A percentile compares a stretch with the other conserved stretches of the same genome.
phyloP scores from a whole-genome alignment of 75 land plant genomes.

The Adiantum capillusveneris region DNA sequence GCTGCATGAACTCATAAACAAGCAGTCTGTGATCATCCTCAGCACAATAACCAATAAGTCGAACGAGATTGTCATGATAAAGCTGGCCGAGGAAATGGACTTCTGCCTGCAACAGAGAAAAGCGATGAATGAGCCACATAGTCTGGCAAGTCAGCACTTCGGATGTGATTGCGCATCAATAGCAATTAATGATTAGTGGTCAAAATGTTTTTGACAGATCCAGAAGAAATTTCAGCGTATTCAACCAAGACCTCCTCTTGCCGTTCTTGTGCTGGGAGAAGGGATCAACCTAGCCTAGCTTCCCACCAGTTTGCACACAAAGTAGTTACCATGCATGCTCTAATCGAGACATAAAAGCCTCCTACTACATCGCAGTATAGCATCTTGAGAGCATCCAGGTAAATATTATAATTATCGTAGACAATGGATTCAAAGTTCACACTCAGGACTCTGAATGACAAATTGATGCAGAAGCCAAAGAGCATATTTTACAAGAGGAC shows the following conservation, averaged over 20 bases:
- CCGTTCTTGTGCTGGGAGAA: background rate
- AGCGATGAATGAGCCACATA: no score
- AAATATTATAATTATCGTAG: background rate
- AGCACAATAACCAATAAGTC: conserved; percentile 42
- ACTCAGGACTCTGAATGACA: background rate
- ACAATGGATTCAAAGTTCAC: background rate
- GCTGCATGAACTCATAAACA: conserved; percentile 48
- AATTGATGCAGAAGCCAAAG: background rate
- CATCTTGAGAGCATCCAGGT: background rate
- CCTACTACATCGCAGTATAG: background rate
- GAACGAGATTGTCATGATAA: conserved; percentile 40
- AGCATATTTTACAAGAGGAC: background rate
- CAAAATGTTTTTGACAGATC: background rate
- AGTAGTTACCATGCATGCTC: background rate
- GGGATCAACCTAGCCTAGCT: background rate
- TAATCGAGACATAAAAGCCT: background rate
- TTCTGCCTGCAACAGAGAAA: conserved; percentile 26
- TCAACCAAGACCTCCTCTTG: background rate
- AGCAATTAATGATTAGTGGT: background rate
- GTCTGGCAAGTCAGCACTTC: background rate
- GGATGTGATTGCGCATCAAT: background rate
- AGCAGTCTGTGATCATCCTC: conserved; percentile 46
- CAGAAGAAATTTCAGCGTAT: background rate
- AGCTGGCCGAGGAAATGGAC: conserved; percentile 44
- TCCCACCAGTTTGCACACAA: background rate